A percentile compares a stretch with the other conserved stretches of the same genome.
Evolutionary conservation across 176 grass and related monocot genomes (phyloP).

Genomic region (Typha latifolia): DNA sequence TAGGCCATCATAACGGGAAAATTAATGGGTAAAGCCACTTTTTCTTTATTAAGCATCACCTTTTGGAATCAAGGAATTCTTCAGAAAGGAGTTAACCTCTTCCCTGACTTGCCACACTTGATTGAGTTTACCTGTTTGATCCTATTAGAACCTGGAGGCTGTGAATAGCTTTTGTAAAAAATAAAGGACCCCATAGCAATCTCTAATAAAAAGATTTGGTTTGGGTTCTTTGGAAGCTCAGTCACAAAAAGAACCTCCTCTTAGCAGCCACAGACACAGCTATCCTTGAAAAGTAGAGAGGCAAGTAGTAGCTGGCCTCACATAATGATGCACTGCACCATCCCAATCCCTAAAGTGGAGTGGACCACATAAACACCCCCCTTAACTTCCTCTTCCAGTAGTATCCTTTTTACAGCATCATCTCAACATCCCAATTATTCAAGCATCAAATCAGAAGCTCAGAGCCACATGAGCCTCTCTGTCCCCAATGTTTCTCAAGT

Average conservation of each 20-base stretch:
- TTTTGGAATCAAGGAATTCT: too few species aligned
- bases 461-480: constrained; percentile 29
- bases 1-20: too few species aligned
- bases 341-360: too few species aligned
- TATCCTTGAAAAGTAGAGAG: background rate
- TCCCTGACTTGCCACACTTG: too few species aligned
- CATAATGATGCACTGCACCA: background rate
- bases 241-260: background rate
- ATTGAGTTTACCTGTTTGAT: too few species aligned
- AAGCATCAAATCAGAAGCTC: constrained; percentile 21
- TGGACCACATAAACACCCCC: background rate
- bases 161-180: too few species aligned
- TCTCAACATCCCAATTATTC: constrained; percentile 24
- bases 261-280: background rate
- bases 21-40: too few species aligned
- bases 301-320: background rate
- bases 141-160: too few species aligned
- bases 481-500: constrained; percentile 31
- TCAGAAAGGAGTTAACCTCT: too few species aligned
- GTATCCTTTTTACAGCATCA: background rate
- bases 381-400: background rate
- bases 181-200: too few species aligned
- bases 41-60: too few species aligned
- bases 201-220: background rate
- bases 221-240: background rate